phyloP scores from a whole-genome alignment of 495 filamentous ascomycete genomes.

The Xylaria curta region DNA sequence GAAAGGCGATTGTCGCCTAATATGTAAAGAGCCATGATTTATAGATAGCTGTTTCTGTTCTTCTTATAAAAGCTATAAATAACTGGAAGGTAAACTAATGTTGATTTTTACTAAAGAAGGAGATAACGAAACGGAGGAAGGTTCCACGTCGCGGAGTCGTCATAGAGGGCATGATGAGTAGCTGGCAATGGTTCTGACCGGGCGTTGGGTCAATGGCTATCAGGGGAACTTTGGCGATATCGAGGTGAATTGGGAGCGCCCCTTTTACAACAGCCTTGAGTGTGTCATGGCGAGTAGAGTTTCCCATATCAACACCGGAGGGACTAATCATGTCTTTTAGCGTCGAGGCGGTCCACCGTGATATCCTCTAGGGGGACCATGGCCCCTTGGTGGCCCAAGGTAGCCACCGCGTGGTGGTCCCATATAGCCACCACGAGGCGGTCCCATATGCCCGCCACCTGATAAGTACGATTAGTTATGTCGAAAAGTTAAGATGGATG shows the following conservation, averaged over 20 bases:
- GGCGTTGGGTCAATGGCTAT: no score
- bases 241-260: no score
- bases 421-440: background rate
- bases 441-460: conserved; percentile 2
- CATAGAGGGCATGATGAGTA: no score
- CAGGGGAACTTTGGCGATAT: no score
- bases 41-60: no score
- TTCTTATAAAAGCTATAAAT: no score
- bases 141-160: no score
- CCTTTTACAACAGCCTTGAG: background rate
- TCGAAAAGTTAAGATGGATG: background rate
- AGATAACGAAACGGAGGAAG: no score
- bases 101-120: no score
- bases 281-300: background rate
- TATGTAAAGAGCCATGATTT: no score
- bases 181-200: no score
- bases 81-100: no score
- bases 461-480: background rate
- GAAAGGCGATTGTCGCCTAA: background rate
- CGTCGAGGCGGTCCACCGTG: background rate
- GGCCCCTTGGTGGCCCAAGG: background rate
- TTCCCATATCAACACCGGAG: background rate
- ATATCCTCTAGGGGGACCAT: background rate
- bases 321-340: background rate
- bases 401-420: background rate